Percentiles rank a stretch among this genome's conserved stretches.
Conservation (phyloP, 2,329 filamentous ascomycete species). For the Alternaria sp. region DNA sequence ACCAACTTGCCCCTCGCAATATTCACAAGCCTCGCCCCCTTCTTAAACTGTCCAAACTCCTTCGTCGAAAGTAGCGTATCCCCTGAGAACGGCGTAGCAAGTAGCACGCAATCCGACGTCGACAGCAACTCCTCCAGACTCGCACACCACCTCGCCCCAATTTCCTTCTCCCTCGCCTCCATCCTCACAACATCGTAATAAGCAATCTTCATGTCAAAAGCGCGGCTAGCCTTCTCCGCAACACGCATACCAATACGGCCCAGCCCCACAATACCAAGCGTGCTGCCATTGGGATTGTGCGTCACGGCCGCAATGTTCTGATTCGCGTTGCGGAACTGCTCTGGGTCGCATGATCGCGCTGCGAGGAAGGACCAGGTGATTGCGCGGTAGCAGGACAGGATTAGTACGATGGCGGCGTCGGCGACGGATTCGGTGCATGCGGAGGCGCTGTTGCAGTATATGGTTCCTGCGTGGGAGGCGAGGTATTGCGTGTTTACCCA, state of each 20-base stretch:
- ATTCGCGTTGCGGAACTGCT: constrained; percentile 66
- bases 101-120: constrained; percentile 65
- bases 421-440: constrained; percentile 76
- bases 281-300: constrained; percentile 67
- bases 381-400: constrained; percentile 72
- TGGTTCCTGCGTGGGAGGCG: constrained; percentile 64
- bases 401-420: constrained; percentile 72
- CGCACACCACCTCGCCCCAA: constrained; percentile 62
- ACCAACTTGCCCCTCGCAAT: constrained; percentile 70
- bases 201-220: constrained; percentile 71
- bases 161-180: constrained; percentile 50
- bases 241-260: constrained; percentile 63
- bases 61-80: constrained; percentile 58
- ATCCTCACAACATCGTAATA: constrained; percentile 68
- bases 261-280: constrained; percentile 72
- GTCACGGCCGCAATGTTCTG: constrained; percentile 64
- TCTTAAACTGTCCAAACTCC: constrained; percentile 60
- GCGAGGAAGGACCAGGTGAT: constrained; percentile 69
- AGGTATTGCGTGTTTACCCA: constrained; percentile 68
- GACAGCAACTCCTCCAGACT: constrained; percentile 61
- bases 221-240: constrained; percentile 62
- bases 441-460: constrained; percentile 76
- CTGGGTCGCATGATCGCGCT: constrained; percentile 55
- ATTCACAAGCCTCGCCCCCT: constrained; percentile 67
- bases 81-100: constrained; percentile 65